Percentiles rank a stretch among this genome's conserved stretches.
Conservation (phyloP, 2,329 filamentous ascomycete genomes). For the Pseudofabraea citricarpa region DNA sequence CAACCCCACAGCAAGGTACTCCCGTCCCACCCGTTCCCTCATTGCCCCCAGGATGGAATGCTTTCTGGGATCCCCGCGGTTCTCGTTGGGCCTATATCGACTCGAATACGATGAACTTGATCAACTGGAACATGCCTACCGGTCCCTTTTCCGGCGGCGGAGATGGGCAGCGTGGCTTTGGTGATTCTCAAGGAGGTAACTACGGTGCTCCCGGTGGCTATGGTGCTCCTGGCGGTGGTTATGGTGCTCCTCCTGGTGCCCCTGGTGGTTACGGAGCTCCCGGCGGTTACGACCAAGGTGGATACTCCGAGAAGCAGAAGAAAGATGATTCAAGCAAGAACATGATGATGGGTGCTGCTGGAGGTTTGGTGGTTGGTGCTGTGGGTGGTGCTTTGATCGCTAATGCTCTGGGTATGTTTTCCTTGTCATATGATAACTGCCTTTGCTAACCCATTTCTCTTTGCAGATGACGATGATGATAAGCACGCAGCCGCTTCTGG, state of each 20-base stretch:
- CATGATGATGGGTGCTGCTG: slow-evolving; percentile 49
- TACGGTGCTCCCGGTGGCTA: slow-evolving; percentile 6
- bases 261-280: slow-evolving; percentile 15
- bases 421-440: not conserved
- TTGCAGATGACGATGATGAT: slow-evolving; percentile 1
- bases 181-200: slow-evolving; percentile 8
- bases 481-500: not conserved
- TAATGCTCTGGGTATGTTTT: slow-evolving; percentile 47
- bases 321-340: slow-evolving; percentile 35
- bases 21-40: slow-evolving; percentile 32
- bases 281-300: slow-evolving; percentile 9
- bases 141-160: slow-evolving; percentile 39
- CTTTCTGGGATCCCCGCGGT: slow-evolving; percentile 55
- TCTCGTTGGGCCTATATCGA: slow-evolving; percentile 64
- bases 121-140: slow-evolving; percentile 24
- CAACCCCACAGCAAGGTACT: slow-evolving; percentile 21
- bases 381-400: slow-evolving; percentile 52
- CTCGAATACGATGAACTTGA: slow-evolving; percentile 39
- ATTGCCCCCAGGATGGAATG: slow-evolving; percentile 55
- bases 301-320: slow-evolving; percentile 33
- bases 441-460: not conserved
- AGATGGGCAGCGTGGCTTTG: not conserved
- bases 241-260: slow-evolving; percentile 8
- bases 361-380: slow-evolving; percentile 49
- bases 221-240: slow-evolving; percentile 11